Conservation (phyloP, 176 grass and related monocot species). For the Pharus latifolius region DNA sequence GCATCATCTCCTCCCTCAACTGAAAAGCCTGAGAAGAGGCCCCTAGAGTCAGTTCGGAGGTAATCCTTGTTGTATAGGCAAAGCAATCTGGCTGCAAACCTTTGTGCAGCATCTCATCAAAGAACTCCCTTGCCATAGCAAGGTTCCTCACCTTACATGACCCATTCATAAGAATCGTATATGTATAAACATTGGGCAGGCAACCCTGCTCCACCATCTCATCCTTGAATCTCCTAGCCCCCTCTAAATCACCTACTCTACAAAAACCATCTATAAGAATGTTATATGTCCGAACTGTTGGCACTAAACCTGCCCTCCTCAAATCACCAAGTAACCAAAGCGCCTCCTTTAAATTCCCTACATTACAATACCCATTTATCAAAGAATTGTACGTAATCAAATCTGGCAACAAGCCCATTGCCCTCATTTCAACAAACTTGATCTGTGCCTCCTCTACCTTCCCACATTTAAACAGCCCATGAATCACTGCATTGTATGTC, state of each 20-base stretch:
- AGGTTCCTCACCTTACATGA: conserved; percentile 42
- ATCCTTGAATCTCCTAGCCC: conserved; percentile 46
- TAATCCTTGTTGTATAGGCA: conserved; percentile 62
- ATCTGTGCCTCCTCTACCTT: conserved; percentile 16
- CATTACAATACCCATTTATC: conserved; percentile 49
- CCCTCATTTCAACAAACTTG: conserved; percentile 62
- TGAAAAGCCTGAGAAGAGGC: conserved; percentile 27
- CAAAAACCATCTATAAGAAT: conserved; percentile 61
- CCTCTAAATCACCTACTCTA: conserved; percentile 35
- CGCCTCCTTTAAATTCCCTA: conserved; percentile 37
- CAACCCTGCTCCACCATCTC: conserved; percentile 37
- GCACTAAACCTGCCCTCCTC: conserved; percentile 20
- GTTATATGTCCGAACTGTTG: conserved; percentile 49
- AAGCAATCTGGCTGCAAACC: conserved; percentile 42
- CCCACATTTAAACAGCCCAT: conserved; percentile 39
- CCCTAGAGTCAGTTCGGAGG: conserved; percentile 28
- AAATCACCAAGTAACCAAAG: conserved; percentile 44
- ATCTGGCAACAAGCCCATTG: conserved; percentile 29
- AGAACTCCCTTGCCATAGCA: conserved; percentile 33
- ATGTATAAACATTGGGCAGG: conserved; percentile 49
- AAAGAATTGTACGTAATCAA: conserved; percentile 48
- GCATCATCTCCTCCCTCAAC: conserved; percentile 51
- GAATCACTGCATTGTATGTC: conserved; percentile 47
- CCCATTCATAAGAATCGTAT: conserved; percentile 68
- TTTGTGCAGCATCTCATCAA: conserved; percentile 58